Evolutionary conservation across 2,329 filamentous ascomycete genomes (phyloP).

Genomic region (Cladosporium colombiae): DNA sequence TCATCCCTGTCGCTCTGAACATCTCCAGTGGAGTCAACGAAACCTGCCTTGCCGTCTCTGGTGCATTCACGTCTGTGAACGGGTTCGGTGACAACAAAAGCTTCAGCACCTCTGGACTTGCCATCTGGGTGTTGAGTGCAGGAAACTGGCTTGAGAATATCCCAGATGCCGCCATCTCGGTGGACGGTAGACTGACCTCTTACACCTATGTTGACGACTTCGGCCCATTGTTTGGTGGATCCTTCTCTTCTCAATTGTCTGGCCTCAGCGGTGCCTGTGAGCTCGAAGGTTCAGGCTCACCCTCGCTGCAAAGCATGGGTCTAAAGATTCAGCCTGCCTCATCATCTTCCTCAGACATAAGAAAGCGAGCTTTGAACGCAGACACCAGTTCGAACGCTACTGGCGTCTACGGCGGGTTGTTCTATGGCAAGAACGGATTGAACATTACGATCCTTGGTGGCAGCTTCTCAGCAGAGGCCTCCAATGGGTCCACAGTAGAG

Average conservation of each 20-base stretch:
- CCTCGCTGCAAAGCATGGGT: conserved; percentile 51
- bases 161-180: conserved; percentile 59
- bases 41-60: conserved; percentile 75
- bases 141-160: conserved; percentile 88
- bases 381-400: conserved; percentile 50
- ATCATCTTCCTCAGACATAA: conserved; percentile 28
- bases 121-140: conserved; percentile 85
- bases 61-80: conserved; percentile 73
- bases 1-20: conserved; percentile 79
- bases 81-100: conserved; percentile 65
- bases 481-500: conserved; percentile 69
- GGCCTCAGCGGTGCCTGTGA: conserved; percentile 71
- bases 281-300: conserved; percentile 52
- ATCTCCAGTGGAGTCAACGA: conserved; percentile 68
- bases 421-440: conserved; percentile 67
- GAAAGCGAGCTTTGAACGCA: conserved; percentile 44
- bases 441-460: conserved; percentile 89
- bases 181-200: conserved; percentile 73
- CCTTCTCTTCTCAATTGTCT: conserved; percentile 73
- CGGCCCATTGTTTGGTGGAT: conserved; percentile 75
- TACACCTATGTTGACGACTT: conserved; percentile 65
- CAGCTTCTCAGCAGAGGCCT: conserved; percentile 72
- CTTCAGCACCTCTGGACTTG: conserved; percentile 71
- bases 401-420: conserved; percentile 76
- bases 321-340: conserved; percentile 52